Base-by-base conservation (phyloP, 345 rosid genomes). In the Linum trigynum region DNA sequence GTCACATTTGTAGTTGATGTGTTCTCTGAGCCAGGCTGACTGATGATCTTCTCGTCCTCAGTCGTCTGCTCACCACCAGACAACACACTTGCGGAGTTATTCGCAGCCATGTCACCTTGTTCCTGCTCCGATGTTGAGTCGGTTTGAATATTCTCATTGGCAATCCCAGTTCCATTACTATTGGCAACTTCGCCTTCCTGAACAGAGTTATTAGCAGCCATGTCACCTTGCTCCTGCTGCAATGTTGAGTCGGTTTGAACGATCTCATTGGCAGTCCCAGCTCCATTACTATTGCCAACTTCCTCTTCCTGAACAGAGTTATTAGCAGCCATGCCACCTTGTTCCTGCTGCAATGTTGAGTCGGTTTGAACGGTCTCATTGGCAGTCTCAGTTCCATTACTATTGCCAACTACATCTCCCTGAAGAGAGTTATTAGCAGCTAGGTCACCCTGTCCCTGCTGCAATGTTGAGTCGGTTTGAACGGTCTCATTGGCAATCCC, bases 61-160 rank as follows among this genome's bases (percentile, higher is more conserved):
- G 1, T 23, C 32, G 32, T 81, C 67, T 67, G 77, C n/a, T 76
- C 76, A 73, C 59, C 68, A 68, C 61, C 12, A 39, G 83, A 67
- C 32, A 23, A 23, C 32, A 23, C 32, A 23, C 32, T 23, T 23
- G 32, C 32, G 32, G 32, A 23, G 32, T 23, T 23, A 23, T 23
- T 23, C 32, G 32, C 32, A 23, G 32, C 32, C 32, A 23, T 23
- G 32, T 23, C 32, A 0, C 32, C 32, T 23, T 23, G 32, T 23
- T 23, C 32, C 32, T 23, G 32, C 32, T 23, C 0, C 32, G 32
- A 23, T 23, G 0, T 23, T 23, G 32, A 23, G 32, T 23, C 32
- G 32, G 32, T 23, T 23, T 23, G 32, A 23, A 23, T 23, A 23
- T 1, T 23, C 32, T 23, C 32, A 23, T 23, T 23, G 32, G 32